These are phyloP conservation scores for Lycium ferocissimum DNA, from an alignment of 257 asterid species.

Conservation along the genomic window DNA sequence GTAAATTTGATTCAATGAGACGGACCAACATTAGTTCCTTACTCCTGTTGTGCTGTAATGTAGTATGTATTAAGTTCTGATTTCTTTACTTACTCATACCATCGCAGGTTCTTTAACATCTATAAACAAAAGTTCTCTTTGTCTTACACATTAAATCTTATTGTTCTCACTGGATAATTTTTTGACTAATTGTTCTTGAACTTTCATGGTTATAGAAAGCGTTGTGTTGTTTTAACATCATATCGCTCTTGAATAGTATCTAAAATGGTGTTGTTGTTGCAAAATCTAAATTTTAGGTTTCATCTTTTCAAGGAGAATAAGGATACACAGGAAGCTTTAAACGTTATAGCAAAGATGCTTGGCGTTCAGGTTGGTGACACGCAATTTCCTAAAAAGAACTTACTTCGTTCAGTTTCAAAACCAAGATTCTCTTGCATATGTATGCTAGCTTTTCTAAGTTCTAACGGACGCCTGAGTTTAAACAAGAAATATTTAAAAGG, in stretches of 20 bases:
- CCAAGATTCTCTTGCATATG: not conserved
- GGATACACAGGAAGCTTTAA: constrained; percentile 94
- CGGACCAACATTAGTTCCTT: not conserved
- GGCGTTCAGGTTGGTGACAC: constrained; percentile 75
- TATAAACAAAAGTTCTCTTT: constrained; percentile 9
- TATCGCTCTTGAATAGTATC: constrained; percentile 30
- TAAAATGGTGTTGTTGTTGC: constrained; percentile 25
- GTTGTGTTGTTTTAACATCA: not conserved
- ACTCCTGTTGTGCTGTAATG: not conserved
- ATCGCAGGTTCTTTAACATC: not conserved
- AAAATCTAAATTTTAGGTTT: constrained; percentile 57
- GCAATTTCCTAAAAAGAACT: constrained; percentile 25
- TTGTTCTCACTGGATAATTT: not conserved
- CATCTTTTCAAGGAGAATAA: constrained; percentile 97
- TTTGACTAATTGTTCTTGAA: not conserved
- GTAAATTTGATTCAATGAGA: constrained; percentile 7
- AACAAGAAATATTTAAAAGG: constrained; percentile 8
- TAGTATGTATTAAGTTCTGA: constrained; percentile 3
- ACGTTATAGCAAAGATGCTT: constrained; percentile 89
- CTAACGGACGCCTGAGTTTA: not conserved
- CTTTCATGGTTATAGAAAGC: constrained; percentile 4
- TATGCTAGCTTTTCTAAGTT: constrained; percentile 16
- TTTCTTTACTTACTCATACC: not conserved
- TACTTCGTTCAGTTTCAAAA: not conserved
- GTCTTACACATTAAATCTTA: not conserved